A percentile compares a stretch with the other conserved stretches of the same genome.
Conservation (phyloP, 257 asterid genomes). For the Primulina tabacum region DNA sequence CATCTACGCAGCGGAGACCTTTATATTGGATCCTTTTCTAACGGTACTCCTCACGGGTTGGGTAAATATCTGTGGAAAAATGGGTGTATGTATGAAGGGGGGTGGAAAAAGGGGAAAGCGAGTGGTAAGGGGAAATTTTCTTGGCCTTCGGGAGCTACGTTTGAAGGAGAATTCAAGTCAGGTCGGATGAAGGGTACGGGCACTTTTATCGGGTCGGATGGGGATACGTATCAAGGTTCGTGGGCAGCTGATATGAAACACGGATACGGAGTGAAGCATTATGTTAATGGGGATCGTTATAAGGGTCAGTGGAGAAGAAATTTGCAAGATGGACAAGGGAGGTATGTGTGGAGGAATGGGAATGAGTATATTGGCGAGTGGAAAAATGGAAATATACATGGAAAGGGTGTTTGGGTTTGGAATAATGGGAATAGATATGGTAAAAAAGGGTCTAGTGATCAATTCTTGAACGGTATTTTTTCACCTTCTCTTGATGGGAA, state of each 20-base stretch:
- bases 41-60: slow-evolving; percentile 53
- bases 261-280: slow-evolving; percentile 52
- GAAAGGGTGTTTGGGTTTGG: slow-evolving; percentile 56
- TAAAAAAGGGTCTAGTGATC: slow-evolving; percentile 20
- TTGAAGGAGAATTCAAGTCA: slow-evolving; percentile 61
- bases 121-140: slow-evolving; percentile 59
- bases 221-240: slow-evolving; percentile 51
- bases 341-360: slow-evolving; percentile 60
- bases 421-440: slow-evolving; percentile 38
- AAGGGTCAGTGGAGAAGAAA: slow-evolving; percentile 60
- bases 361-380: slow-evolving; percentile 61
- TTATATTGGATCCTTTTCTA: slow-evolving; percentile 49
- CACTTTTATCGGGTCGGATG: slow-evolving; percentile 56
- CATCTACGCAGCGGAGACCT: slow-evolving; percentile 61
- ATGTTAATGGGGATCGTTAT: slow-evolving; percentile 57
- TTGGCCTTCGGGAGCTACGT: slow-evolving; percentile 68
- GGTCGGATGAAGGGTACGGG: slow-evolving; percentile 69
- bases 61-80: slow-evolving; percentile 68
- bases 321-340: slow-evolving; percentile 61
- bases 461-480: slow-evolving; percentile 41
- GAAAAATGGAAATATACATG: slow-evolving; percentile 49
- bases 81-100: slow-evolving; percentile 73
- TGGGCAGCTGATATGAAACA: slow-evolving; percentile 60
- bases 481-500: slow-evolving; percentile 37
- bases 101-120: slow-evolving; percentile 64